These are phyloP conservation scores for Parasarocladium wereldwijsianum DNA, from an alignment of 2,329 filamentous ascomycete genomes.

Conservation along the genomic window DNA sequence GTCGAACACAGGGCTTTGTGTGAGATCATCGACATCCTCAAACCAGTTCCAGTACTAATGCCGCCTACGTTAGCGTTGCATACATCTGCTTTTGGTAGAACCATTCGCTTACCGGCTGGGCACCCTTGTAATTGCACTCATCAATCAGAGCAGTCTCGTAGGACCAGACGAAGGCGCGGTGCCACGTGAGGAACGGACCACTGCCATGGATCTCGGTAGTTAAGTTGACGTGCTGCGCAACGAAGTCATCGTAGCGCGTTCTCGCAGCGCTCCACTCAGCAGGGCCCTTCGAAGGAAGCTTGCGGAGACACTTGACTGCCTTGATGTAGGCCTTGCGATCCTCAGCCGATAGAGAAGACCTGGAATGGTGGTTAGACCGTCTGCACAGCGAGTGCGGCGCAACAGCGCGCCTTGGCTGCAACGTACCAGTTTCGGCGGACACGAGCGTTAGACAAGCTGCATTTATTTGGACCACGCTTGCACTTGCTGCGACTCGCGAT, in stretches of 20 bases:
- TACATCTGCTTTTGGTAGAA: too few relatives aligned
- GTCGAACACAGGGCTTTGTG: conserved; percentile 37
- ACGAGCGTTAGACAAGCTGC: conserved; percentile 3
- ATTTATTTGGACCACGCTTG: not conserved
- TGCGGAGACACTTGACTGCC: conserved; percentile 11
- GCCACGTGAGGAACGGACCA: conserved; percentile 24
- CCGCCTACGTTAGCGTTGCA: not conserved
- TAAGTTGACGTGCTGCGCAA: conserved; percentile 17
- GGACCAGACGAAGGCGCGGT: conserved; percentile 23
- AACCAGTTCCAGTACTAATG: conserved; percentile 32
- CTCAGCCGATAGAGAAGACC: conserved; percentile 4
- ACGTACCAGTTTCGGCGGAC: conserved; percentile 2
- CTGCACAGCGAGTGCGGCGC: not conserved
- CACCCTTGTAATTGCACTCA: conserved; percentile 25
- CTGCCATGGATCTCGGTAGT: conserved; percentile 11
- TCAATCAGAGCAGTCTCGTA: conserved; percentile 23
- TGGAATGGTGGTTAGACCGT: not conserved
- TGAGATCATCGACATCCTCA: conserved; percentile 24
- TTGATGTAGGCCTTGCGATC: conserved; percentile 11
- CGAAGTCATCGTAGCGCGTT: conserved; percentile 17
- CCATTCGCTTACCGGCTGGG: conserved; percentile 13
- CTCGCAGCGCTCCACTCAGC: conserved; percentile 11
- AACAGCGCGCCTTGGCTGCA: not conserved
- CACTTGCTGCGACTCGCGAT: not conserved
- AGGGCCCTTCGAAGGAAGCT: conserved; percentile 10